phyloP scores from a whole-genome alignment of 352 stramenopile genomes.

The Pythium pectinolyticum region DNA sequence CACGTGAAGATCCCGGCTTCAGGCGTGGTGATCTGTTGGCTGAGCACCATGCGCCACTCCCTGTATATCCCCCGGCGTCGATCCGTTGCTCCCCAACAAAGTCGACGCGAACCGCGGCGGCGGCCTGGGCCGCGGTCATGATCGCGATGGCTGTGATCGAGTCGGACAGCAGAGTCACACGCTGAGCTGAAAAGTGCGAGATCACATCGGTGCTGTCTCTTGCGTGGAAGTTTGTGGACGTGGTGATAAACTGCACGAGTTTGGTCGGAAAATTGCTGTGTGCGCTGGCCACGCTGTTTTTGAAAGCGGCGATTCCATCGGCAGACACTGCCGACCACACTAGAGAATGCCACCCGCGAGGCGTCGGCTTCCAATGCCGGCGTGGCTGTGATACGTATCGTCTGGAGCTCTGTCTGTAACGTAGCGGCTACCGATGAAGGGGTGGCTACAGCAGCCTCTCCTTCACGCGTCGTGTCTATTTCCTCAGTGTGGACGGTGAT shows the following conservation, averaged over 20 bases:
- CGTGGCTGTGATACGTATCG: neutral
- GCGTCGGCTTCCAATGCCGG: conserved; percentile 1
- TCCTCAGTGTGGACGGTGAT: neutral
- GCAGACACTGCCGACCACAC: no score
- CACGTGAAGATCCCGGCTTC: conserved; percentile 42
- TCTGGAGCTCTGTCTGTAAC: neutral
- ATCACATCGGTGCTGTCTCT: conserved; percentile 1
- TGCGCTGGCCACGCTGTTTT: conserved; percentile 10
- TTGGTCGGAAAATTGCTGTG: conserved; percentile 22
- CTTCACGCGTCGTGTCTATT: no score
- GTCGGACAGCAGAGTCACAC: conserved; percentile 11
- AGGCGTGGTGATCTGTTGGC: conserved; percentile 40
- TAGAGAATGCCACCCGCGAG: neutral
- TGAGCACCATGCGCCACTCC: conserved; percentile 77
- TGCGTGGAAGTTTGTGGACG: conserved; percentile 10
- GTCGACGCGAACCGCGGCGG: conserved; percentile 44
- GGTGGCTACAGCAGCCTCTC: neutral
- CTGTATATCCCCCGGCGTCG: conserved; percentile 77
- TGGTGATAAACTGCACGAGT: conserved; percentile 20
- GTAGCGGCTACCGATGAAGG: neutral
- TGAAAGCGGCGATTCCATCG: neutral
- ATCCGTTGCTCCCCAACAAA: conserved; percentile 70
- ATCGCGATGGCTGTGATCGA: conserved; percentile 16
- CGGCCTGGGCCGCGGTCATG: neutral
- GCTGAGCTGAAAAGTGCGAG: neutral